Conservation (phyloP, 1,284 basidiomycete species). For the Trichosporon ovoides region DNA sequence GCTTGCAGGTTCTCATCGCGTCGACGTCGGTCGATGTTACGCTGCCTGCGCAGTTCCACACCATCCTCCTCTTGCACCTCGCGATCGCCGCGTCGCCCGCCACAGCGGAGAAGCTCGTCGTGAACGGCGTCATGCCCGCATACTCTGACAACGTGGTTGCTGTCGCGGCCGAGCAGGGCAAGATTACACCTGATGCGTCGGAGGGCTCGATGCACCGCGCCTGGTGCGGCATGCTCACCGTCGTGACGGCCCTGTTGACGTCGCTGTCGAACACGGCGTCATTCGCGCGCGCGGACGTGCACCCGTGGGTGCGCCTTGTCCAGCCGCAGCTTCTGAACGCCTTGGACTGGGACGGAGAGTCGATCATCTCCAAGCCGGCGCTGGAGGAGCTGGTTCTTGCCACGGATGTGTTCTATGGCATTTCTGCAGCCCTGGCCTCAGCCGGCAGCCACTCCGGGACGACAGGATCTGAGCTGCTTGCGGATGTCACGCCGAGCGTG, state of each 20-base stretch:
- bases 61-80: constrained; percentile 79
- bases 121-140: constrained; percentile 72
- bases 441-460: constrained; percentile 49
- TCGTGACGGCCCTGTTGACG: constrained; percentile 67
- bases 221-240: constrained; percentile 79
- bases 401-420: constrained; percentile 66
- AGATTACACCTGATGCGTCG: constrained; percentile 65
- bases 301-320: constrained; percentile 78
- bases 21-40: constrained; percentile 39
- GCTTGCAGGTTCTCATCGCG: constrained; percentile 67
- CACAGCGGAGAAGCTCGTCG: constrained; percentile 77
- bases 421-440: constrained; percentile 53
- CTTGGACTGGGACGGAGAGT: constrained; percentile 72
- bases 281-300: constrained; percentile 79
- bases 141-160: constrained; percentile 79
- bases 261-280: constrained; percentile 53
- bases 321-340: constrained; percentile 70
- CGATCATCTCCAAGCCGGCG: constrained; percentile 63
- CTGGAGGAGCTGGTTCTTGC: constrained; percentile 76
- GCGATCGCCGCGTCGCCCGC: constrained; percentile 69
- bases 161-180: constrained; percentile 64
- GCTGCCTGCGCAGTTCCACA: constrained; percentile 59
- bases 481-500: constrained; percentile 61
- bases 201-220: constrained; percentile 70
- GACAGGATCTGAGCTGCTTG: constrained; percentile 50